These are phyloP conservation scores for Cantharellus cinnabarinus DNA, from an alignment of 768 basidiomycete species.

Conservation along the genomic window DNA sequence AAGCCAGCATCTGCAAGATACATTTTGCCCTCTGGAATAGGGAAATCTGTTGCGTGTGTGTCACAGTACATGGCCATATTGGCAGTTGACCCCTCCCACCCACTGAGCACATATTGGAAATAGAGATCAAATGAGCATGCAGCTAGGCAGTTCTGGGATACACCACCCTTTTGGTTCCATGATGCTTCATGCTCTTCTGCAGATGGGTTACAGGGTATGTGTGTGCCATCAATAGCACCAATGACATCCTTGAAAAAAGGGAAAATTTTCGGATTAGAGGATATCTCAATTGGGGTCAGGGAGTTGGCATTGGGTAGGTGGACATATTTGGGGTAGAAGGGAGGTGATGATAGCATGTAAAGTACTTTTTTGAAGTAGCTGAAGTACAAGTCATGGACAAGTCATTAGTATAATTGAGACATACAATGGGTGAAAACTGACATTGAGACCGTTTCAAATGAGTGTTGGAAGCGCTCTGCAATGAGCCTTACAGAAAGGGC, in stretches of 20 bases:
- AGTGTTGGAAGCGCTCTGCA: too few species aligned
- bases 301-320: not conserved
- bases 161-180: slow-evolving; percentile 12
- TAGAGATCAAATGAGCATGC: slow-evolving; percentile 16
- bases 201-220: slow-evolving; percentile 10
- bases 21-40: slow-evolving; percentile 17
- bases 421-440: too few species aligned
- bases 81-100: slow-evolving; percentile 23
- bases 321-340: not conserved
- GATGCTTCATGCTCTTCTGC: slow-evolving; percentile 6
- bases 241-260: slow-evolving; percentile 18
- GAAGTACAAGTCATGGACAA: too few species aligned
- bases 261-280: slow-evolving; percentile 16
- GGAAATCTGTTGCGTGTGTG: slow-evolving; percentile 14
- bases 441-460: too few species aligned
- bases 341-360: not conserved
- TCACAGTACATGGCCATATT: slow-evolving; percentile 19
- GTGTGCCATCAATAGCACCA: slow-evolving; percentile 19
- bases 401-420: too few species aligned
- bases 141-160: slow-evolving; percentile 23
- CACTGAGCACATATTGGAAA: slow-evolving; percentile 21
- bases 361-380: not conserved
- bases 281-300: slow-evolving; percentile 10
- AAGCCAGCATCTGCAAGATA: slow-evolving; percentile 21
- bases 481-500: too few species aligned